Evolutionary conservation across 257 asterid species (phyloP).

Genomic region (Primulina tabacum): DNA sequence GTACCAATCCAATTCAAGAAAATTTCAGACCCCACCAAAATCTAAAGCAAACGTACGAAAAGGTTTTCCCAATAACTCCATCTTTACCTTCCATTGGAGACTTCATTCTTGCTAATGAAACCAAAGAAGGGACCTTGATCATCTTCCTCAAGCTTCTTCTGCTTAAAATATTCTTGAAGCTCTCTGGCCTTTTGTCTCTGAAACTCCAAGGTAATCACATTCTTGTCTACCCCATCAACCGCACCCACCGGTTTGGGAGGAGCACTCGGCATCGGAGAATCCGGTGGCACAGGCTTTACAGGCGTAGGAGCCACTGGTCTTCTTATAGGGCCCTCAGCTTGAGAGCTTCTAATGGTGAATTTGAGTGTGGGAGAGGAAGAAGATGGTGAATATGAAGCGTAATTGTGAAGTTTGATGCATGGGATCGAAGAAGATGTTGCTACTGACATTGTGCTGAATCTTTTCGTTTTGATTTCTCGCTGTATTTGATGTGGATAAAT

Average conservation of each 20-base stretch:
- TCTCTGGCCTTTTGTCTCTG: conserved; percentile 98
- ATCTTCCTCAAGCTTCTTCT: conserved; percentile 84
- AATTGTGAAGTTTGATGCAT: conserved; percentile 41
- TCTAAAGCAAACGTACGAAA: neutral
- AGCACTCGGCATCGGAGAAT: conserved; percentile 38
- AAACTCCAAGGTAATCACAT: conserved; percentile 70
- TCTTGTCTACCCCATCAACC: conserved; percentile 40
- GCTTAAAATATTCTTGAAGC: conserved; percentile 84
- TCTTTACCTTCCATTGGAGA: conserved; percentile 84
- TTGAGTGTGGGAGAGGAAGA: conserved; percentile 45
- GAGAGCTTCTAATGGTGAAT: conserved; percentile 63
- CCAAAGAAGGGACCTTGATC: conserved; percentile 95
- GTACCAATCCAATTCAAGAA: neutral
- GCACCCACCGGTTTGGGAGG: conserved; percentile 46
- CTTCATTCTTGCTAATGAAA: conserved; percentile 82
- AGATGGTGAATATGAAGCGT: conserved; percentile 34
- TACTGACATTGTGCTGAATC: conserved; percentile 37
- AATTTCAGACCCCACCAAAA: neutral
- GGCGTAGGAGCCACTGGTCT: conserved; percentile 87
- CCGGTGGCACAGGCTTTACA: conserved; percentile 68
- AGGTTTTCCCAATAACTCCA: neutral
- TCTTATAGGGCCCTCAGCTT: conserved; percentile 83
- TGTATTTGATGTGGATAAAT: neutral
- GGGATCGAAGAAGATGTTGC: conserved; percentile 68
- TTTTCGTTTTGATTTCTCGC: neutral